Evolutionary conservation across 2,329 filamentous ascomycete genomes (phyloP).

Genomic region (Paecilomyces sp.): DNA sequence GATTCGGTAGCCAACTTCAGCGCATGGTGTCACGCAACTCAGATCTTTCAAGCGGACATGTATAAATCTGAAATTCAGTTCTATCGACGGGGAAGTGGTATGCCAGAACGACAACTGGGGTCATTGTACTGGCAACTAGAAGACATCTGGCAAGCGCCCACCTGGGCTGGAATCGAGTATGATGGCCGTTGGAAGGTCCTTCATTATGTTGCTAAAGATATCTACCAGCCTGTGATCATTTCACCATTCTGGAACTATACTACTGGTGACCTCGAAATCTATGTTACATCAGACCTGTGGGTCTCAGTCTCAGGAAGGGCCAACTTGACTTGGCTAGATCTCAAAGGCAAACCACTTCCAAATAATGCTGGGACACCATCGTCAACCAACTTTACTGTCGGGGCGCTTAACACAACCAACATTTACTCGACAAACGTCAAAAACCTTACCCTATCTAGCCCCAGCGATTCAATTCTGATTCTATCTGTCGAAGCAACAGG

Average conservation of each 20-base stretch:
- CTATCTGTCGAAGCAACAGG: constrained; percentile 40
- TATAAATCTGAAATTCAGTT: constrained; percentile 56
- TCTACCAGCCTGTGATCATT: constrained; percentile 54
- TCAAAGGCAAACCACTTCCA: constrained; percentile 38
- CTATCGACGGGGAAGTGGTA: constrained; percentile 53
- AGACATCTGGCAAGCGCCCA: constrained; percentile 58
- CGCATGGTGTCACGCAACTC: constrained; percentile 55
- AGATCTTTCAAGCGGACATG: constrained; percentile 58
- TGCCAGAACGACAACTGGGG: constrained; percentile 52
- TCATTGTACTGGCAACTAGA: constrained; percentile 60
- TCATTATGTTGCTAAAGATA: constrained; percentile 52
- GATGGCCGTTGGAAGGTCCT: constrained; percentile 57
- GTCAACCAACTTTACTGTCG: constrained; percentile 36
- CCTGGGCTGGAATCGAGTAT: constrained; percentile 58
- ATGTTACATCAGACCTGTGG: constrained; percentile 55
- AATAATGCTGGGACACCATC: constrained; percentile 26
- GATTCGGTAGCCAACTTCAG: constrained; percentile 53
- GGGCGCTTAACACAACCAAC: constrained; percentile 47
- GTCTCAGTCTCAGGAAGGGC: constrained; percentile 39
- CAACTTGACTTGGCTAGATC: constrained; percentile 46
- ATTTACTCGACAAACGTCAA: constrained; percentile 35
- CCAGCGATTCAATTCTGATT: constrained; percentile 34
- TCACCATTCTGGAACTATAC: constrained; percentile 49
- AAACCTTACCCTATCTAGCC: constrained; percentile 25
- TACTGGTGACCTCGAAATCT: constrained; percentile 45